phyloP scores from a whole-genome alignment of 1,284 basidiomycete species.

The Tilletia setariae region DNA sequence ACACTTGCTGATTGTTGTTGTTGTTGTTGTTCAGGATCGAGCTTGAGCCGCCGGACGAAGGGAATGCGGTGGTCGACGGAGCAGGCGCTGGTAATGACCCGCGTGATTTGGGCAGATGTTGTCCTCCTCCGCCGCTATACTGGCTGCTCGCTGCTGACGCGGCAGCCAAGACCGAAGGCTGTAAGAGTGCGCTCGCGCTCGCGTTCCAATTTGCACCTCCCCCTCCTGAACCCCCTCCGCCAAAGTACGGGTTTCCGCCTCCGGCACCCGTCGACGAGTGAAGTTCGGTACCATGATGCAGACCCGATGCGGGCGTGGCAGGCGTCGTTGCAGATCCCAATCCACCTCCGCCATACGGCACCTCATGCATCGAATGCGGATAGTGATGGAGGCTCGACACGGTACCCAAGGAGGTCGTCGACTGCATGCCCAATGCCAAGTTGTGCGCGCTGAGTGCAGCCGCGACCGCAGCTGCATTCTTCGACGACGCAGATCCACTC shows the following conservation, averaged over 20 bases:
- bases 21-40: neutral
- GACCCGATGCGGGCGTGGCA: neutral
- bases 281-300: neutral
- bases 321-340: neutral
- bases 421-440: slow-evolving; percentile 8
- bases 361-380: slow-evolving; percentile 12
- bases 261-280: neutral
- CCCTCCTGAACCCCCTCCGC: neutral
- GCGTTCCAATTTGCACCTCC: neutral
- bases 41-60: neutral
- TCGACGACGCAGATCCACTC: too few species aligned
- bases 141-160: neutral
- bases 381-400: slow-evolving; percentile 1
- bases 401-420: neutral
- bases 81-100: neutral
- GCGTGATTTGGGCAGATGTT: neutral
- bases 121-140: neutral
- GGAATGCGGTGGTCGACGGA: neutral
- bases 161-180: neutral
- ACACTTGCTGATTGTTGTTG: neutral
- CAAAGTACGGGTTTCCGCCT: neutral
- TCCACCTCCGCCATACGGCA: neutral
- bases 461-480: neutral
- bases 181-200: neutral
- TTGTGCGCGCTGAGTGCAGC: slow-evolving; percentile 3